These are phyloP conservation scores for Metschnikowia proteae DNA, from an alignment of 805 yeast genomes.

Conservation along the genomic window DNA sequence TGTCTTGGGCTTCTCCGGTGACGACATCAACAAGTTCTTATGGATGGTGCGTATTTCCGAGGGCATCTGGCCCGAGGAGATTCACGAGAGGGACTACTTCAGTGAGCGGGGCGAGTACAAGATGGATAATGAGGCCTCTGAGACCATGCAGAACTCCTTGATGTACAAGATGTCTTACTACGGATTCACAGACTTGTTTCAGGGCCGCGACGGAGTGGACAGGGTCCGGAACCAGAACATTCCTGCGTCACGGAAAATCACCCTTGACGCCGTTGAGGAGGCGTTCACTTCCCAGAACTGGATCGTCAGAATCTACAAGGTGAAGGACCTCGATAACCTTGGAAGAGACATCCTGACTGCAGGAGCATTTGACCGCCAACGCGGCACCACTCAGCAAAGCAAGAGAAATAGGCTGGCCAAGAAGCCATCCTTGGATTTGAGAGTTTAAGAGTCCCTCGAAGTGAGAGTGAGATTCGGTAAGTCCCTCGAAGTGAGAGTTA, in stretches of 20 bases:
- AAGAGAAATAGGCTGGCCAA: conserved; percentile 44
- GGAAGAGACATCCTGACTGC: conserved; percentile 75
- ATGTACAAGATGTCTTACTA: conserved; percentile 95
- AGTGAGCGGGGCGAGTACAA: conserved; percentile 83
- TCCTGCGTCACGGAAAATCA: conserved; percentile 43
- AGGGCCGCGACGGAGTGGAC: conserved; percentile 63
- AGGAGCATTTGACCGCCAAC: conserved; percentile 46
- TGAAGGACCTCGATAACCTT: conserved; percentile 79
- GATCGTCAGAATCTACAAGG: conserved; percentile 91
- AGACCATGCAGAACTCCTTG: conserved; percentile 82
- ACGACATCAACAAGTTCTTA: conserved; percentile 90
- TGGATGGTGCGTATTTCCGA: conserved; percentile 99
- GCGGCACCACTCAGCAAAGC: conserved; percentile 24
- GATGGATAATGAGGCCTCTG: conserved; percentile 77
- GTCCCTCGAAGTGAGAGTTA: too few species aligned
- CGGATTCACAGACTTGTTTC: conserved; percentile 71
- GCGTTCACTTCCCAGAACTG: conserved; percentile 94
- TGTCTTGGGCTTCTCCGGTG: conserved; percentile 87
- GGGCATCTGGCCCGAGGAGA: conserved; percentile 99
- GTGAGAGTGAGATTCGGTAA: too few species aligned
- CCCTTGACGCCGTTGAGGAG: conserved; percentile 80
- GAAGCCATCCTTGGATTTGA: conserved; percentile 53
- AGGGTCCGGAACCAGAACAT: conserved; percentile 86
- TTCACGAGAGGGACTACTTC: conserved; percentile 79
- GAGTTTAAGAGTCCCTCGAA: conserved; percentile 27